Conservation (phyloP, 352 stramenopile species). For the Globisporangium iwayamae region DNA sequence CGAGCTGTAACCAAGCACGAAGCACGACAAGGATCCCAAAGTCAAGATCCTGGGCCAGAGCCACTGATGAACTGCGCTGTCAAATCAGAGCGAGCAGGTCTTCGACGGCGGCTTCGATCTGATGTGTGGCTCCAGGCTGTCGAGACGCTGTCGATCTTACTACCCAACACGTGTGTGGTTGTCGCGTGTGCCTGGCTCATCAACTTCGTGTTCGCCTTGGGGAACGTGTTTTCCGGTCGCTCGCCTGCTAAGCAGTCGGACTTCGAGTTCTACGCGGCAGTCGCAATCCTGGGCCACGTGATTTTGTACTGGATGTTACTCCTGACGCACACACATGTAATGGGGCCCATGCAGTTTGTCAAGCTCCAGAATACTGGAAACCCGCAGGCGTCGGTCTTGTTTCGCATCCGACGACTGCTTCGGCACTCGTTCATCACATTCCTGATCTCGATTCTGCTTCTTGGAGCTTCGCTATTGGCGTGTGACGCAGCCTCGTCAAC, state of each 20-base stretch:
- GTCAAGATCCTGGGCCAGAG: background rate
- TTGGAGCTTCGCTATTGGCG: background rate
- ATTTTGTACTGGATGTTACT: constrained; percentile 10
- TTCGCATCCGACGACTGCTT: constrained; percentile 1
- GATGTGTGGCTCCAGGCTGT: constrained; percentile 11
- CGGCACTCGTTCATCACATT: constrained; percentile 9
- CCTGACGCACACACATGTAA: background rate
- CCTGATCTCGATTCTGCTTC: background rate
- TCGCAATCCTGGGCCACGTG: constrained; percentile 13
- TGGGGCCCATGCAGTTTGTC: constrained; percentile 15
- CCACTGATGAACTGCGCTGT: background rate
- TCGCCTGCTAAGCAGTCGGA: constrained; percentile 24
- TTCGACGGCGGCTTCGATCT: background rate
- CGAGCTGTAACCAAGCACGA: background rate
- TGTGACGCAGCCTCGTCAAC: background rate
- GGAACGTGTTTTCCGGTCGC: constrained; percentile 23
- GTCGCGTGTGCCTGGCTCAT: constrained; percentile 17
- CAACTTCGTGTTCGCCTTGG: constrained; percentile 19
- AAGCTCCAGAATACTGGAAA: background rate
- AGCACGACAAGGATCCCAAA: background rate
- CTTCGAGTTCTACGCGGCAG: constrained; percentile 23
- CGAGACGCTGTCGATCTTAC: constrained; percentile 15
- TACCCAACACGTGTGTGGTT: constrained; percentile 21
- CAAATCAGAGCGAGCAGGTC: background rate
- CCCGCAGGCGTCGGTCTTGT: background rate